Conservation (phyloP, 2,329 filamentous ascomycete genomes). For the Alternaria ventricosa region DNA sequence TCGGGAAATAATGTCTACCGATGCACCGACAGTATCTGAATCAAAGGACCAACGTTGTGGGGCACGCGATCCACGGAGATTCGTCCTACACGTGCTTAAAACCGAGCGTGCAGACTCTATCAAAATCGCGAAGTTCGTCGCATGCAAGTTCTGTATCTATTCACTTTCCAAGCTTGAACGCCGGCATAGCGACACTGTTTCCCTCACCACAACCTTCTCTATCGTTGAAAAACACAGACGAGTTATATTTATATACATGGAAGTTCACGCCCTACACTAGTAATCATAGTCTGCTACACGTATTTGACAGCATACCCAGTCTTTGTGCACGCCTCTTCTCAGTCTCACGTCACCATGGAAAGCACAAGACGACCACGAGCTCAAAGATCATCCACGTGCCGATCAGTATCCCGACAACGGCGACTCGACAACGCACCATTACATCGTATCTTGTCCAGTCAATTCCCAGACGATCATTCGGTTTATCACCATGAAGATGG, state of each 20-base stretch:
- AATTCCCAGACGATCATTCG: conserved; percentile 45
- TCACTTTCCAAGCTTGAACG: neutral
- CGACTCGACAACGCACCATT: conserved; percentile 28
- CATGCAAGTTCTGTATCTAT: neutral
- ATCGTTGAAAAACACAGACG: neutral
- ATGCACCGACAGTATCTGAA: neutral
- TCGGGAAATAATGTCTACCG: conserved; percentile 2
- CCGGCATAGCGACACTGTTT: neutral
- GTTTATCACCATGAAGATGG: conserved; percentile 44
- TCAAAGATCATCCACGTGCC: conserved; percentile 20
- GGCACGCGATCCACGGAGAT: neutral
- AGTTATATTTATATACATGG: neutral
- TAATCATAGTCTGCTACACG: neutral
- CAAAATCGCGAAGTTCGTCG: neutral
- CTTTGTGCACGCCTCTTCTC: neutral
- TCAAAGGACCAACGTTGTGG: neutral
- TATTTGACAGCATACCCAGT: neutral
- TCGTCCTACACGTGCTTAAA: conserved; percentile 5
- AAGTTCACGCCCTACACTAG: neutral
- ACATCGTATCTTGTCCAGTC: conserved; percentile 36
- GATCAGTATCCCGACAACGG: conserved; percentile 34
- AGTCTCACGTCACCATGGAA: conserved; percentile 5
- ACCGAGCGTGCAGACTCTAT: neutral
- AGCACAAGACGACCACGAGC: neutral
- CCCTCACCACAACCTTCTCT: neutral